Conservation (phyloP, 768 basidiomycete species). For the Lactifluus subvellereus region DNA sequence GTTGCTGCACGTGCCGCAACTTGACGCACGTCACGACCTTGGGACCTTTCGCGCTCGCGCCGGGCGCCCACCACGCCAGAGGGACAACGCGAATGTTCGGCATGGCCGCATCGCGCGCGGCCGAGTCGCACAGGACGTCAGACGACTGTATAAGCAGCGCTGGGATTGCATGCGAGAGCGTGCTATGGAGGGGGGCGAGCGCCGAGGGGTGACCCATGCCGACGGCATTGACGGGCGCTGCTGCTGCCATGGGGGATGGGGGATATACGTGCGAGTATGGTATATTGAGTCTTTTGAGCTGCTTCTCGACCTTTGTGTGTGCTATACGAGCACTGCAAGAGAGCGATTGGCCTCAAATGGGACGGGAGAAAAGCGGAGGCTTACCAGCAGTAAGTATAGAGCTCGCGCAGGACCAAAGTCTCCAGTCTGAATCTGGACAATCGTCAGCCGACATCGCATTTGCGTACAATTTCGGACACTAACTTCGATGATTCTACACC, state of each 20-base stretch:
- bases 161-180: slow-evolving; percentile 72
- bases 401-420: slow-evolving; percentile 64
- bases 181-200: slow-evolving; percentile 57
- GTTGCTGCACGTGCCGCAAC: slow-evolving; percentile 84
- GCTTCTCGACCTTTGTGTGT: slow-evolving; percentile 82
- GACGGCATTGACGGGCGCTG: slow-evolving; percentile 18
- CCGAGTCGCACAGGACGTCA: slow-evolving; percentile 74
- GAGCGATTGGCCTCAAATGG: neutral
- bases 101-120: slow-evolving; percentile 89
- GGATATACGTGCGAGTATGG: slow-evolving; percentile 73
- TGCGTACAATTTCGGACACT: neutral
- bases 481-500: slow-evolving; percentile 14
- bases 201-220: slow-evolving; percentile 35
- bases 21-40: slow-evolving; percentile 87
- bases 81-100: slow-evolving; percentile 86
- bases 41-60: slow-evolving; percentile 13
- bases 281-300: slow-evolving; percentile 77
- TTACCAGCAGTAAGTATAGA: slow-evolving; percentile 87
- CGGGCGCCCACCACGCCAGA: slow-evolving; percentile 78
- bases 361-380: slow-evolving; percentile 14
- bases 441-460: neutral
- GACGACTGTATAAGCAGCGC: slow-evolving; percentile 77
- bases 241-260: slow-evolving; percentile 32
- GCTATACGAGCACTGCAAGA: slow-evolving; percentile 72
- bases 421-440: slow-evolving; percentile 55